phyloP scores from a whole-genome alignment of 108 stramenopile species.

The Aureococcus anophagefferens region DNA sequence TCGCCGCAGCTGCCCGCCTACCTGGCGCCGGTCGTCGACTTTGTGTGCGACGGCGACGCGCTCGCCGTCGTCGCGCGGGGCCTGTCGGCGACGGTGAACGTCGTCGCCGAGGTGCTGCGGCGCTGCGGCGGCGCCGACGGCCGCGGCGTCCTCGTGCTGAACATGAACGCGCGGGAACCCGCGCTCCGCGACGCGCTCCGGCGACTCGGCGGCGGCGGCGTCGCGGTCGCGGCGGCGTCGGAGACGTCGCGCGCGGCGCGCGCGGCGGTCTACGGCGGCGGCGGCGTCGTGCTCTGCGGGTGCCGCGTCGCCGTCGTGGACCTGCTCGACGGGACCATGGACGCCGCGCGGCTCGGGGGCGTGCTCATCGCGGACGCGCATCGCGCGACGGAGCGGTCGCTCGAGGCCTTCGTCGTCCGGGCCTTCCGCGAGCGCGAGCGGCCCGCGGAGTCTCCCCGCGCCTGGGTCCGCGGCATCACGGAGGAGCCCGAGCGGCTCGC shows the following conservation, averaged over 20 bases:
- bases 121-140: too few species aligned
- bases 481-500: constrained; percentile 43
- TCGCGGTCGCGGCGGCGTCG: too few species aligned
- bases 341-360: background rate
- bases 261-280: too few species aligned
- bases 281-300: too few species aligned
- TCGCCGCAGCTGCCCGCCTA: background rate
- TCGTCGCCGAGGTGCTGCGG: too few species aligned
- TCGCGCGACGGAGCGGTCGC: background rate
- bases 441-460: constrained; percentile 3
- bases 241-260: too few species aligned
- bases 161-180: too few species aligned
- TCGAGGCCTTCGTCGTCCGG: background rate
- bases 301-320: too few species aligned
- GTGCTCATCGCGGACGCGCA: background rate
- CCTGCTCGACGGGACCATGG: background rate
- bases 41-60: background rate
- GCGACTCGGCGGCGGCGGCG: too few species aligned
- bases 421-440: background rate
- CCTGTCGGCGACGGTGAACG: too few species aligned
- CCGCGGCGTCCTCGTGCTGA: too few species aligned
- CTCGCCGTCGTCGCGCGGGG: background rate
- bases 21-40: background rate
- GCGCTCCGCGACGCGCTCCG: too few species aligned
- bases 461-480: constrained; percentile 48